Percentiles rank a stretch among this genome's conserved stretches.
These are phyloP conservation scores for Diutina catenulata DNA, from an alignment of 1,139 yeast genomes.

Conservation along the genomic window DNA sequence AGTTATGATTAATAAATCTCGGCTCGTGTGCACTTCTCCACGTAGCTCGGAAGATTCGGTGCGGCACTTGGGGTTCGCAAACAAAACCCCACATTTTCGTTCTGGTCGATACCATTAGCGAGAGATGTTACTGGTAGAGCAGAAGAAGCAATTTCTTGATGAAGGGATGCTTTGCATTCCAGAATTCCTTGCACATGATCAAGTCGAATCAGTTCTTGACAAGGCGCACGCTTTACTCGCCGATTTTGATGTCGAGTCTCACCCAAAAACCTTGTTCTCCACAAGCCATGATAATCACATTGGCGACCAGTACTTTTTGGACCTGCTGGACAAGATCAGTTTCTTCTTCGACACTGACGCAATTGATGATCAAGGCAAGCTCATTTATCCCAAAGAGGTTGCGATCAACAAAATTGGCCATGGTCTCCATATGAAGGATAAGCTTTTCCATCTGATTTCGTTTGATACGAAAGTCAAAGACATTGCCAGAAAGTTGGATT, in stretches of 20 bases:
- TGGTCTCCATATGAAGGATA: constrained; percentile 50
- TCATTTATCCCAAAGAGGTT: constrained; percentile 39
- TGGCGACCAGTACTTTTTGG: constrained; percentile 63
- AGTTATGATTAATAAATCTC: no score
- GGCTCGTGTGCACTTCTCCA: no score
- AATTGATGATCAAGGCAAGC: constrained; percentile 37
- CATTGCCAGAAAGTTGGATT: constrained; percentile 42
- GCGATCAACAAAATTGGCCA: constrained; percentile 77
- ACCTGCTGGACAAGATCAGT: constrained; percentile 57
- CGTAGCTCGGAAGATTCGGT: no score
- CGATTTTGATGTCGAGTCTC: constrained; percentile 41
- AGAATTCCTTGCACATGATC: constrained; percentile 34
- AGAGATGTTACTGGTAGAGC: constrained; percentile 20
- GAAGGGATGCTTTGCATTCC: constrained; percentile 60
- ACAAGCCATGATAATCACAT: constrained; percentile 56
- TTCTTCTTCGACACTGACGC: constrained; percentile 70
- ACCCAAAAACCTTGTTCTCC: constrained; percentile 63
- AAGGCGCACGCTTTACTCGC: constrained; percentile 35
- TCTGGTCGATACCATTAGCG: no score
- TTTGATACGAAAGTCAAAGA: constrained; percentile 36
- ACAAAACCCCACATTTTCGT: no score
- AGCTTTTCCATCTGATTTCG: constrained; percentile 36
- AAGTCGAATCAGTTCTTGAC: constrained; percentile 25
- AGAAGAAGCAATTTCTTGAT: constrained; percentile 29
- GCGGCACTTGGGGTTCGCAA: no score